A percentile compares a stretch with the other conserved stretches of the same genome.
These are phyloP conservation scores for Thalassiosira hispida DNA, from an alignment of 352 stramenopile species.

Conservation along the genomic window DNA sequence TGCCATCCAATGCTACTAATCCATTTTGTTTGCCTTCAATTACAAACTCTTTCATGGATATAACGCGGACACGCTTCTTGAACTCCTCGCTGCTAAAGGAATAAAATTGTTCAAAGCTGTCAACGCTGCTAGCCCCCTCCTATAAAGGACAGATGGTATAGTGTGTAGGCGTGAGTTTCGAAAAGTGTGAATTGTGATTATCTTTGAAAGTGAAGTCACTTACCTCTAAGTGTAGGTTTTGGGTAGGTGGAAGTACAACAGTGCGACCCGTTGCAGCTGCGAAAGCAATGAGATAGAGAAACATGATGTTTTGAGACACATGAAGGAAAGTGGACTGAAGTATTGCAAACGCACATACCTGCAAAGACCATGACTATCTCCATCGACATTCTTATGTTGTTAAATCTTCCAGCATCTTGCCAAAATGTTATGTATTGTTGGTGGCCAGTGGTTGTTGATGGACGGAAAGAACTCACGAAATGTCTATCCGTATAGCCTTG, in stretches of 20 bases:
- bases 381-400: slow-evolving; percentile 86
- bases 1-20: slow-evolving; percentile 61
- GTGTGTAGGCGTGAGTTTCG: slow-evolving; percentile 8
- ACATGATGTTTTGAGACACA: background rate
- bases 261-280: slow-evolving; percentile 85
- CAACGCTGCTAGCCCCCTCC: slow-evolving; percentile 43
- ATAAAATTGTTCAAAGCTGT: slow-evolving; percentile 85
- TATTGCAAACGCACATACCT: background rate
- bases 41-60: slow-evolving; percentile 87
- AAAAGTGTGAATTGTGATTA: slow-evolving; percentile 1
- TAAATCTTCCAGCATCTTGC: slow-evolving; percentile 87
- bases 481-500: slow-evolving; percentile 63
- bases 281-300: slow-evolving; percentile 61
- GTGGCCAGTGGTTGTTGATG: slow-evolving; percentile 24
- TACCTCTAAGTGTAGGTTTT: slow-evolving; percentile 78
- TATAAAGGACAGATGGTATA: slow-evolving; percentile 80
- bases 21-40: slow-evolving; percentile 77
- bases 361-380: slow-evolving; percentile 83
- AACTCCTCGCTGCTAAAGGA: slow-evolving; percentile 72
- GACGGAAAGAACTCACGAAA: slow-evolving; percentile 66
- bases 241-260: slow-evolving; percentile 87
- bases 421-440: slow-evolving; percentile 88
- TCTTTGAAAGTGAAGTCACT: background rate
- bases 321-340: background rate
- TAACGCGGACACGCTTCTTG: slow-evolving; percentile 79